Evolutionary conservation across 306 rosid genomes (phyloP), one percentile per base, ranked within the genome.

Genomic region (Cucumis melo): DNA sequence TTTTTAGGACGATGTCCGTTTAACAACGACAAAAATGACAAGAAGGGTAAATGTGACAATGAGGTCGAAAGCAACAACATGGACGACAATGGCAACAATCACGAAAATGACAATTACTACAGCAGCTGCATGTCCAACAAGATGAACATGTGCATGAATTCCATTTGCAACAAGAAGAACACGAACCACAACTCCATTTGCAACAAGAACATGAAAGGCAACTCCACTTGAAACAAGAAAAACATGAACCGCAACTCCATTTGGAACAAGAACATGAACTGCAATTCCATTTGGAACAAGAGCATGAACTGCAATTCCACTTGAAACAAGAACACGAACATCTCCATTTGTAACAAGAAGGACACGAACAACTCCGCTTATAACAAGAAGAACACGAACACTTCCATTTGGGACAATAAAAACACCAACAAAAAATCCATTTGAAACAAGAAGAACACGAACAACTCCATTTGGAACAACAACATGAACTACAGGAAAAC

Each of bases 401-500:
- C 34, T 14, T 63, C 70, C 44, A 46, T 23, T 24, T 70, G 75
- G 9, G 50, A 50, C 59, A 65, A 59, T 57, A 32, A 32, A 32
- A 73, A 71, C 24, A 34, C 27, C 74, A 78, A 73, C 80, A 41
- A 10, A 11, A 39, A 63, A 13, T 63, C 70, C 46, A 70, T 23
- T 24, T 70, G 58, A 14, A 72, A 50, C 59, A 73, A 59, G 63
- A 8, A 39, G 42, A 32, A 32, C 3, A 32, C 3, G 36, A 32
- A 32, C 36, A 32, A 32, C 34, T 32, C 34, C 34, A 32, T 32
- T 32, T 32, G 34, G 34, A 72, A 48, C 24, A 73, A 59, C 57
- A 65, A 71, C 20, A 34, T 27, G 76, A 78, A 73, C 80, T 55
- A 65, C 83, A 74, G 72, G 81, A 17, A 76, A 86, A 75, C 77